Evolutionary conservation across 1,284 basidiomycete species (phyloP).

Genomic region (Tilletiopsis washingtonensis): DNA sequence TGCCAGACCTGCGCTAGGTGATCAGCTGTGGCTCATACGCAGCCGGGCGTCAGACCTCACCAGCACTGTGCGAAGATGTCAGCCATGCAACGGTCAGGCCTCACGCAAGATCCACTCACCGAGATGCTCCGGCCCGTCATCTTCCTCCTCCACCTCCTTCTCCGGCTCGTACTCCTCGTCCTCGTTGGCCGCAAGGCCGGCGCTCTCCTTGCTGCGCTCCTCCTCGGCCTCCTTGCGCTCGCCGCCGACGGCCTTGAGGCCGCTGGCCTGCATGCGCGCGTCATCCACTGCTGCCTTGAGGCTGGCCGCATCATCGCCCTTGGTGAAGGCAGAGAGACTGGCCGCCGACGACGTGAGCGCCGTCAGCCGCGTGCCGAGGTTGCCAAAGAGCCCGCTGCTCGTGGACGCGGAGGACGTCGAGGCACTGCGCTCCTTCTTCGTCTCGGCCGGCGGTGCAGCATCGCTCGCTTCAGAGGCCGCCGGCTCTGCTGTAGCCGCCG

Average conservation of each 20-base stretch:
- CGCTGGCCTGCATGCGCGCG: not conserved
- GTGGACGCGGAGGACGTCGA: not conserved
- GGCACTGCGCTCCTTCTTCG: too few relatives aligned
- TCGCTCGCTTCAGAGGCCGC: not conserved
- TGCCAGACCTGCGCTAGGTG: conserved; percentile 24
- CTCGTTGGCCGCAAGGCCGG: not conserved
- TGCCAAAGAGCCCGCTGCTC: not conserved
- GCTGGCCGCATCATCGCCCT: not conserved
- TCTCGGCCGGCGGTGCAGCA: not conserved
- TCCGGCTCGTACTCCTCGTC: conserved; percentile 8
- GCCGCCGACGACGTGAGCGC: not conserved
- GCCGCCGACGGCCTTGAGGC: not conserved
- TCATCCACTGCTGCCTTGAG: not conserved
- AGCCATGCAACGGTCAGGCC: not conserved
- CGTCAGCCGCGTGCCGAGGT: not conserved
- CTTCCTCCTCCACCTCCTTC: conserved; percentile 14
- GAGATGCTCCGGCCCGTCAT: conserved; percentile 4
- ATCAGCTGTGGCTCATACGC: too few relatives aligned
- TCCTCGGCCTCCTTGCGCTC: not conserved
- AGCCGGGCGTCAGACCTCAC: too few relatives aligned
- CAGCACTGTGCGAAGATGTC: not conserved
- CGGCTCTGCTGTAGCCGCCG: not conserved
- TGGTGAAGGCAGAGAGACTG: not conserved
- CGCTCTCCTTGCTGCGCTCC: not conserved
- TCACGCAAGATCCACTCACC: conserved; percentile 9